Evolutionary conservation across 306 rosid species (phyloP), one percentile per base, ranked within the genome.

Genomic region (Erythrophleum fordii): DNA sequence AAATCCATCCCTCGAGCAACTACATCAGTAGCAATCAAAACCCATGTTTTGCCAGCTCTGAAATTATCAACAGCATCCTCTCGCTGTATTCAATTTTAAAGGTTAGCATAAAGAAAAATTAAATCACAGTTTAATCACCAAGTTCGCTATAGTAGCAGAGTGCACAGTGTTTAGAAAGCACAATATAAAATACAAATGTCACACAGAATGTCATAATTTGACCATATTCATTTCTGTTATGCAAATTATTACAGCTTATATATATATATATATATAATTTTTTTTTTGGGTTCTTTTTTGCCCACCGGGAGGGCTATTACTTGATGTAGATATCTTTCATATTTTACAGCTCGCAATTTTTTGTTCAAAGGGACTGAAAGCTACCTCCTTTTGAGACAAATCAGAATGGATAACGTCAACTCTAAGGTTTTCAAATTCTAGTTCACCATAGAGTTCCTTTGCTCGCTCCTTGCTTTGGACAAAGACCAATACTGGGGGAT

Each of bases 1-100:
- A 95, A 95, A 87, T 95, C 98, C 98, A 95, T 93, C 72, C 99
- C 99, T 53, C 98, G 92, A 49, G 99, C 97, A 87, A 95, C 92
- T 62, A 95, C 97, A 73, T 95, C 99, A 67, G 97, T 95, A 72
- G 98, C 98, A 84, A 95, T 93, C 78, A 95, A 87, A 82, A 95
- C 96, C 99, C 99, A 95, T 49, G 97, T 89, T 83, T 93, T 91
- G 28, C 99, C 97, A 34, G 97, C 93, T 90, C 99, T 87, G 91
- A 95, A 95, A 87, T 87, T 82, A 71, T 95, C 91, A 31, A 95
- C 92, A 59, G 91, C 98, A 82, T 92, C 82, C 86, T 91, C 96
- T 84, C 99, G 90, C 99, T 95, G 93, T 17, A 82, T 72, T 72
- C 75, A 75, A 60, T 68, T 72, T 17, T 49, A 69, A 61, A 71